A percentile compares a stretch with the other conserved stretches of the same genome.
phyloP scores from a whole-genome alignment of 495 filamentous ascomycete species.

The Chlorociboria aeruginascens region DNA sequence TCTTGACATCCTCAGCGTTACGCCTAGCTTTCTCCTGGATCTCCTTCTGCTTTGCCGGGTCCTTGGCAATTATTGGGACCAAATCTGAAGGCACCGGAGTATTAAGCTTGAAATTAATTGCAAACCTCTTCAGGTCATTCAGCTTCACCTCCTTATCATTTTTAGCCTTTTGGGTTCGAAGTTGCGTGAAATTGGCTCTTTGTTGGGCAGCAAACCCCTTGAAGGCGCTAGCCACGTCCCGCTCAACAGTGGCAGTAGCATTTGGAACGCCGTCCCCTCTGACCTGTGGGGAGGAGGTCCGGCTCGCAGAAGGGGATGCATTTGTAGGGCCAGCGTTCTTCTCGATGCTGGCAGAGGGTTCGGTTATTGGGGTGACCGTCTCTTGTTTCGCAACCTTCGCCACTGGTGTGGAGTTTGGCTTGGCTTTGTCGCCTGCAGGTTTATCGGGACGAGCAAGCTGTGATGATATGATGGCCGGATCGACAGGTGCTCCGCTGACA shows the following conservation, averaged over 20 bases:
- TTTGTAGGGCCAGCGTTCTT: constrained; percentile 22
- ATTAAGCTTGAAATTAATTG: constrained; percentile 80
- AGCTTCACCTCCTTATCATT: constrained; percentile 83
- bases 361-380: constrained; percentile 19
- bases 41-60: constrained; percentile 78
- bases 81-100: constrained; percentile 87
- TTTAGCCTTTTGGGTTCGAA: constrained; percentile 57
- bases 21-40: constrained; percentile 77
- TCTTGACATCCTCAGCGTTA: constrained; percentile 48
- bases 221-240: constrained; percentile 66
- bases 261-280: constrained; percentile 38
- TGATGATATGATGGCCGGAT: constrained; percentile 73
- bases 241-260: constrained; percentile 65
- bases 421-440: constrained; percentile 31
- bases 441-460: constrained; percentile 48
- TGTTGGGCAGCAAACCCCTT: constrained; percentile 57
- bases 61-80: constrained; percentile 91
- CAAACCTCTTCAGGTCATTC: constrained; percentile 90
- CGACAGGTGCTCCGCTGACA: constrained; percentile 60
- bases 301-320: constrained; percentile 24
- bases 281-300: constrained; percentile 27
- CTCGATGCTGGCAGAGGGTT: constrained; percentile 19
- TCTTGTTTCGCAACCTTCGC: constrained; percentile 20
- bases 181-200: constrained; percentile 52
- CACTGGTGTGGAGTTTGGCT: constrained; percentile 7